Base-by-base conservation (phyloP, 2,329 filamentous ascomycete genomes). In the Trichoderma sp. region DNA sequence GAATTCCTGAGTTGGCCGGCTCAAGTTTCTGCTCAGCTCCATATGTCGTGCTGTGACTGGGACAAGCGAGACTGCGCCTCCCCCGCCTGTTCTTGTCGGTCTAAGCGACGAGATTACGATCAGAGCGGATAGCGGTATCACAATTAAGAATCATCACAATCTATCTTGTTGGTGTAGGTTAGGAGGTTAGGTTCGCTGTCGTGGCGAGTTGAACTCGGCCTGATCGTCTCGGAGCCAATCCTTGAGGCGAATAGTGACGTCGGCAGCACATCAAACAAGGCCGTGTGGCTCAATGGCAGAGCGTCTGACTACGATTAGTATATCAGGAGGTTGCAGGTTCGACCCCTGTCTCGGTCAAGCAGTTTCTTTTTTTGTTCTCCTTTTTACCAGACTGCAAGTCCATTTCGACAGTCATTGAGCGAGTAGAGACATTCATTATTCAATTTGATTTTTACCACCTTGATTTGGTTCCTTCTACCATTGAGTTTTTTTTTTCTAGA, bases 271-370 rank as follows among this genome's bases (percentile, higher is more conserved):
- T 65, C 63, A 34, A 65, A 50, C 7, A 52, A 34, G 64, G 64
- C 64, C 64, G 64, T 67, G 64, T 67, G 64, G 64, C 64, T 67
- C 64, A 67, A 67, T 67, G 64, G 64, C 64, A 67, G 64, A 67
- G 64, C 64, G 64, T 67, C 64, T 67, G 64, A 59, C 64, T 67
- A 67, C 64, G 64, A 67, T 34, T 37, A 59, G 64, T 67, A 67
- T 5, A 67, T 59, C 64, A 67, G 64, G 64, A 67, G 64, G 64
- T 67, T 67, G 64, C 64, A 67, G 64, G 64, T 67, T 67, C 64
- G 64, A 67, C 64, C 64, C 64, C 64, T 67, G 64, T 67, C 64
- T 67, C 64, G 64, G 64, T 67, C 57, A 64, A 64, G 59, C 48
- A 56, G 2, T 57, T 34, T 48, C 13, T 35, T 56, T 64, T 64